Evolutionary conservation across 306 rosid genomes (phyloP).

Genomic region (Cucurbita ficifolia): DNA sequence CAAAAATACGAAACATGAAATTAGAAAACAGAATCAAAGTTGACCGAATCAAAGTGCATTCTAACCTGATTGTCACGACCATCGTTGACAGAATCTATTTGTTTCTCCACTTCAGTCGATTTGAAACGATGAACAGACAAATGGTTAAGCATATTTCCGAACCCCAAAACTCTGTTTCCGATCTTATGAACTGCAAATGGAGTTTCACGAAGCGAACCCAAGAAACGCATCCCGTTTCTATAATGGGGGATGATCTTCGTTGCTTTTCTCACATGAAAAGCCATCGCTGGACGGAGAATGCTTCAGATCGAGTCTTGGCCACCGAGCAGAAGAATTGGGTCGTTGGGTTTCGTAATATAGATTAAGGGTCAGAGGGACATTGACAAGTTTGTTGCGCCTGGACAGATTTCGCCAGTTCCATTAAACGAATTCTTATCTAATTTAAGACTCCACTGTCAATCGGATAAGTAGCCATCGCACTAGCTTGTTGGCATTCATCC

Average conservation of each 20-base stretch:
- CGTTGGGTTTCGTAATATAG: not conserved
- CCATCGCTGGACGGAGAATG: conserved; percentile 12
- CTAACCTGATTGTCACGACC: conserved; percentile 39
- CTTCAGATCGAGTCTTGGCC: not conserved
- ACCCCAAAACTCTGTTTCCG: not conserved
- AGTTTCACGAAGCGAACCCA: conserved; percentile 1
- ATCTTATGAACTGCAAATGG: conserved; percentile 4
- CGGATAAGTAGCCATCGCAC: not conserved
- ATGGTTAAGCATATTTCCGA: not conserved
- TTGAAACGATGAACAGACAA: conserved; percentile 26
- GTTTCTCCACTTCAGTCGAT: conserved; percentile 21
- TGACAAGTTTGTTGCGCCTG: not conserved
- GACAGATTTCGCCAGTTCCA: not conserved
- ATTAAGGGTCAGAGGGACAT: not conserved
- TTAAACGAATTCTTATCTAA: not conserved
- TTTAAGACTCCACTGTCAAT: not conserved
- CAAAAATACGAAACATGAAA: not conserved
- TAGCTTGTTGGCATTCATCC: not conserved
- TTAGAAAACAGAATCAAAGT: not conserved
- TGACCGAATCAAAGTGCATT: not conserved
- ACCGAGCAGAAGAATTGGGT: not conserved
- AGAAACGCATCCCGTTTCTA: conserved; percentile 13
- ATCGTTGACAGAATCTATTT: conserved; percentile 9
- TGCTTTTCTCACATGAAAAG: conserved; percentile 29
- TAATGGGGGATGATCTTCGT: conserved; percentile 15